Percentiles rank a stretch among this genome's conserved stretches.
Conservation (phyloP, 164 flowering plant genomes). For the Kalanchoe fedtschenkoi region DNA sequence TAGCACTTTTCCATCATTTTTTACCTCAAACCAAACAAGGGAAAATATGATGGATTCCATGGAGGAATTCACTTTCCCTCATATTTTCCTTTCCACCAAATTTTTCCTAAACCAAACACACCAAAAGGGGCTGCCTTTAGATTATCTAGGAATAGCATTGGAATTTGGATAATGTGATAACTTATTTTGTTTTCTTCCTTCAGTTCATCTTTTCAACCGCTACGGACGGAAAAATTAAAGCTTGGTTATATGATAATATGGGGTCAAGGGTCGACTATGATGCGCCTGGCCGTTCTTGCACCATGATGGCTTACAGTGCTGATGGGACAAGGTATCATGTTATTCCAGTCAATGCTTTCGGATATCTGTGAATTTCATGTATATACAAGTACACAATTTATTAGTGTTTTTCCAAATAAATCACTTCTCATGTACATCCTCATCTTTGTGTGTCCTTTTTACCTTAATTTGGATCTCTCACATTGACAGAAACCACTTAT, state of each 20-base stretch:
- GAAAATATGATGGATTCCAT: too few species aligned
- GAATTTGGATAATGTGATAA: neutral
- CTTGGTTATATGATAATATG: slow-evolving; percentile 25
- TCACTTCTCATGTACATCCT: too few species aligned
- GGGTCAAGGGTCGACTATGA: slow-evolving; percentile 25
- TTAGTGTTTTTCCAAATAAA: too few species aligned
- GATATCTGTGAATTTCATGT: neutral
- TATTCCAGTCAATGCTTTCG: neutral
- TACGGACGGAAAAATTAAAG: slow-evolving; percentile 22
- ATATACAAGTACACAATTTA: too few species aligned
- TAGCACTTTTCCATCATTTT: too few species aligned
- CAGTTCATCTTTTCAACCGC: slow-evolving; percentile 26
- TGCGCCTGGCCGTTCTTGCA: slow-evolving; percentile 22
- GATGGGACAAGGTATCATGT: slow-evolving; percentile 23
- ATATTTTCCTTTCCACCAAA: too few species aligned
- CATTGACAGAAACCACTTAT: neutral
- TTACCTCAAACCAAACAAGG: too few species aligned
- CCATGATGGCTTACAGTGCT: slow-evolving; percentile 23
- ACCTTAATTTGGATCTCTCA: neutral
- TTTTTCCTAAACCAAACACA: too few species aligned
- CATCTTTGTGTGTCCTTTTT: neutral
- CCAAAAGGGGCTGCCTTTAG: neutral
- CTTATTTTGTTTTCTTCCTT: neutral
- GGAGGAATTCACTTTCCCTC: too few species aligned
- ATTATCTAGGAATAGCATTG: neutral